A percentile compares a stretch with the other conserved stretches of the same genome.
Evolutionary conservation across 1,139 yeast species (phyloP).

Genomic region (Candida sojae): DNA sequence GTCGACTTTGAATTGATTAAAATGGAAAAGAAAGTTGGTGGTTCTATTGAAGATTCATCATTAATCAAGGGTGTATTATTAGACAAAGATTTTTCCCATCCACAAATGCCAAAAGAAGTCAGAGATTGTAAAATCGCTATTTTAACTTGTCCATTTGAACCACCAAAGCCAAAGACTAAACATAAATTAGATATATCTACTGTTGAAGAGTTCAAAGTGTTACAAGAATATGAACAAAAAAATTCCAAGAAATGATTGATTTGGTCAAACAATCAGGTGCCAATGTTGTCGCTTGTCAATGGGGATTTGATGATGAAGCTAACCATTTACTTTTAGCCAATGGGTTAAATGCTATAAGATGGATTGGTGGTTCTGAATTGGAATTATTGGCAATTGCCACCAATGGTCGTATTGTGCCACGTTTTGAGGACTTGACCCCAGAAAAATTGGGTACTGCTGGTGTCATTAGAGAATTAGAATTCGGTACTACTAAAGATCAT

Average conservation of each 20-base stretch:
- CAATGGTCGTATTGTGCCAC: slow-evolving; percentile 93
- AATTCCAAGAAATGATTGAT: slow-evolving; percentile 88
- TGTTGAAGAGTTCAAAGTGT: slow-evolving; percentile 87
- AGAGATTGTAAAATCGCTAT: slow-evolving; percentile 88
- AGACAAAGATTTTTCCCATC: slow-evolving; percentile 97
- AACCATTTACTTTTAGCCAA: slow-evolving; percentile 88
- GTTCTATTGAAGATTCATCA: slow-evolving; percentile 81
- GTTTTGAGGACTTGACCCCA: slow-evolving; percentile 86
- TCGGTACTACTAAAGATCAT: slow-evolving; percentile 95
- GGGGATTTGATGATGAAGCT: slow-evolving; percentile 99
- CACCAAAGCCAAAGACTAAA: slow-evolving; percentile 98
- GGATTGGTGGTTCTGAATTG: slow-evolving; percentile 98
- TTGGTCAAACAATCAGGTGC: slow-evolving; percentile 90
- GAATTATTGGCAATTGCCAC: slow-evolving; percentile 97
- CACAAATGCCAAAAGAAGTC: slow-evolving; percentile 90
- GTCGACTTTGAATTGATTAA: slow-evolving; percentile 96
- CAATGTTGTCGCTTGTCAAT: slow-evolving; percentile 94
- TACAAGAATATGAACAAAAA: slow-evolving; percentile 92
- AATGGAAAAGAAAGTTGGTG: slow-evolving; percentile 95
- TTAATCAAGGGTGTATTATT: slow-evolving; percentile 88
- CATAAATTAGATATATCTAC: slow-evolving; percentile 91
- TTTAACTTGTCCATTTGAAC: slow-evolving; percentile 97
- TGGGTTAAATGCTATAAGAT: slow-evolving; percentile 91
- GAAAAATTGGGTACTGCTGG: slow-evolving; percentile 91
- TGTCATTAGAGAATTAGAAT: slow-evolving; percentile 79